Evolutionary conservation across 2,329 filamentous ascomycete species (phyloP), one percentile per base, ranked within the genome.

Genomic region (Phaeoacremonium minimum): DNA sequence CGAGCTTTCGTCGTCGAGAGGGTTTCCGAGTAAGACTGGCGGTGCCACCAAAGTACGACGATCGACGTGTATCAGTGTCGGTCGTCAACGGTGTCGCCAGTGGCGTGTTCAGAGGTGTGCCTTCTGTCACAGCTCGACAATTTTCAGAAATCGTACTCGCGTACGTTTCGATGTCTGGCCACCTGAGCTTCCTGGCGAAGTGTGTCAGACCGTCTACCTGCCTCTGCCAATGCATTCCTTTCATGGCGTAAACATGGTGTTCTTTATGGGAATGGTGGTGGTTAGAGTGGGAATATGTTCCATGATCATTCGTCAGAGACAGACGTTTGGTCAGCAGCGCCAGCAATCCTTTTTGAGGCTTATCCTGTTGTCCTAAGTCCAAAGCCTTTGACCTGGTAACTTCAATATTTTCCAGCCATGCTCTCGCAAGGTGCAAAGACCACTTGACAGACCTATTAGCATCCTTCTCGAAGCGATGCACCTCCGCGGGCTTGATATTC

Each of bases 391-490:
- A 57, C 44, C 67, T 73, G 35, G 71, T 66, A 16, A 85, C 63
- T 7, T 71, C 69, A 18, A 85, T 80, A 41, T 85, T 84, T 43
- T 83, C 76, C n/a, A 85, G 66, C 80, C 80, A 85, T 30, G 71
- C 69, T 17, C 78, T 67, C 13, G 80, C 80, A 19, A 85, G 64
- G 28, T 83, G 63, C 28, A 85, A 58, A 4, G 80, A 83, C 80
- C 80, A 85, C 48, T 75, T 80, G 15, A 84, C 77, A n/a, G 75
- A 73, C 11, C 63, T 53, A 16, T 73, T 82, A 17, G 78, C 77
- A 29, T 75, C 72, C 46, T 75, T 73, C 48, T 83, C 78, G 40
- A 84, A 83, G 30, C 69, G 69, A 32, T 74, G 67, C 4, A 82
- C 66, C 41, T 82, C 75, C 18, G 72, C 65, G n/a, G 72, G 67